Conservation (phyloP, 768 basidiomycete species). For the Termitomyces sp. region DNA sequence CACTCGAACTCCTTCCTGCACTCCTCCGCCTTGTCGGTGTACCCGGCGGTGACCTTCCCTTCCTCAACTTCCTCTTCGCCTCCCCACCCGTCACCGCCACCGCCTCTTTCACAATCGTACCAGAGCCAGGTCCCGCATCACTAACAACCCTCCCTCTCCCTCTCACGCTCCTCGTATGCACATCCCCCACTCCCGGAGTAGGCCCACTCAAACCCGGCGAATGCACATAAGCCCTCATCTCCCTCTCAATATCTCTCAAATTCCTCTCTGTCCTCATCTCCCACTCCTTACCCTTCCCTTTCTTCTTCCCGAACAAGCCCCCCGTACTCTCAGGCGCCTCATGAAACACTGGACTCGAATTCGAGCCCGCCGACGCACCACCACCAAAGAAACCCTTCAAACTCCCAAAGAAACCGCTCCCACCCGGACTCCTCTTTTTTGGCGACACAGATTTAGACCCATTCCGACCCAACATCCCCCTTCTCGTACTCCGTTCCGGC, state of each 20-base stretch:
- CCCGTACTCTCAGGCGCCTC: background rate
- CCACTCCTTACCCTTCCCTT: slow-evolving; percentile 13
- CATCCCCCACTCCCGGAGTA: background rate
- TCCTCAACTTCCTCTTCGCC: slow-evolving; percentile 2
- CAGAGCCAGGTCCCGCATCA: slow-evolving; percentile 11
- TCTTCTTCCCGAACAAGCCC: slow-evolving; percentile 3
- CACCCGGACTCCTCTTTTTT: background rate
- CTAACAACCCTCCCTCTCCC: slow-evolving; percentile 15
- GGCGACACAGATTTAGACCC: background rate
- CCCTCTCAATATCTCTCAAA: slow-evolving; percentile 11
- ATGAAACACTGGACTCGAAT: background rate
- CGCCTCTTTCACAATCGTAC: background rate
- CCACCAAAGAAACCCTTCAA: slow-evolving; percentile 37
- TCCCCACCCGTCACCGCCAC: background rate
- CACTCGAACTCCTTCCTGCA: background rate
- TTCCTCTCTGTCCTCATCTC: slow-evolving; percentile 19
- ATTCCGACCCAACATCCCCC: background rate
- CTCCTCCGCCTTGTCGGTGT: background rate
- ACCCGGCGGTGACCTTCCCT: background rate
- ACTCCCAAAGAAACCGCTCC: slow-evolving; percentile 35
- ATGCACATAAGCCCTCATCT: background rate
- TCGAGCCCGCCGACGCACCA: background rate
- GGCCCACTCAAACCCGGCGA: background rate
- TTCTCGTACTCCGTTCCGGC: background rate
- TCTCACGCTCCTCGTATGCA: slow-evolving; percentile 4